These are phyloP conservation scores for Didymosphaeria variabile DNA, from an alignment of 2,329 filamentous ascomycete species.

Conservation along the genomic window DNA sequence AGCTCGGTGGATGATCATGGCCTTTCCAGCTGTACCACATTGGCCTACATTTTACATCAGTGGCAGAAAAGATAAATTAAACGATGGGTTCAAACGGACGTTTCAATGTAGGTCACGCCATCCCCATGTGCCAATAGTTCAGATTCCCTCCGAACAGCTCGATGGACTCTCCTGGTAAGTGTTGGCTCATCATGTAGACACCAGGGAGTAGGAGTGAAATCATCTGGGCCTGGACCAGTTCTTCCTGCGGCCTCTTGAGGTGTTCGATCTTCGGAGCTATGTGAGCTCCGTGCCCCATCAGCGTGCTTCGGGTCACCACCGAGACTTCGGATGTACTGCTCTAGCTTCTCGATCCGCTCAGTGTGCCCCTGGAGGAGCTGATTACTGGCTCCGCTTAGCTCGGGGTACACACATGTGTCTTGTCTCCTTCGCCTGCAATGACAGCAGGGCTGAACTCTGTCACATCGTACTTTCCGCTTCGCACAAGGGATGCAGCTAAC, in stretches of 20 bases:
- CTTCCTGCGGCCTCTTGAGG: background rate
- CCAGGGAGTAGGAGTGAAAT: background rate
- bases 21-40: slow-evolving; percentile 6
- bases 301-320: background rate
- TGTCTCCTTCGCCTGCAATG: background rate
- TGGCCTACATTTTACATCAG: background rate
- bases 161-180: background rate
- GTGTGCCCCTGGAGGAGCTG: background rate
- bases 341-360: background rate
- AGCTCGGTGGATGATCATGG: background rate
- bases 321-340: slow-evolving; percentile 2
- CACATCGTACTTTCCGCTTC: background rate
- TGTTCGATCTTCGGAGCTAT: background rate
- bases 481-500: background rate
- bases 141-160: background rate
- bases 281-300: background rate
- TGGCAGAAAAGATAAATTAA: too few relatives aligned
- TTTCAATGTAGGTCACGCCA: slow-evolving; percentile 1
- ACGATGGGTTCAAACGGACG: background rate
- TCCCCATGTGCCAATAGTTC: background rate
- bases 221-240: background rate
- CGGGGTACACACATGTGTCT: background rate
- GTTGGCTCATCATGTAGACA: background rate
- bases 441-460: background rate
- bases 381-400: background rate